Conservation (phyloP, 352 stramenopile species). For the Saprolegnia diclina region DNA sequence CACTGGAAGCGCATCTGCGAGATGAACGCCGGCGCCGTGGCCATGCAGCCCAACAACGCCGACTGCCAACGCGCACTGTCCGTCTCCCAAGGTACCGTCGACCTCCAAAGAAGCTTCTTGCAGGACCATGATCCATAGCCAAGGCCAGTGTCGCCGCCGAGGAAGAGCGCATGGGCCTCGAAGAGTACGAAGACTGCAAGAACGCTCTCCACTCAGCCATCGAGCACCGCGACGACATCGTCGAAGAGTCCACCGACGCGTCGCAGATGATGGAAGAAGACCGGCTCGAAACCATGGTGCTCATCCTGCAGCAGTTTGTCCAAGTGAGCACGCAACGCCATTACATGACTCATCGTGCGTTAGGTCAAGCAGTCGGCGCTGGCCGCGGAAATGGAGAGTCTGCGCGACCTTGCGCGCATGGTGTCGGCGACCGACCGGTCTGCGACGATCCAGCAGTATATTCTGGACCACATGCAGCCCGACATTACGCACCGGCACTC, state of each 20-base stretch:
- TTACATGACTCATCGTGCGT: neutral
- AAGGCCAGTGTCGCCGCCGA: constrained; percentile 56
- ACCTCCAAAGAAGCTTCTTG: too few species aligned
- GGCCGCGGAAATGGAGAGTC: constrained; percentile 71
- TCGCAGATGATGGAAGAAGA: constrained; percentile 81
- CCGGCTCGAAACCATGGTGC: constrained; percentile 73
- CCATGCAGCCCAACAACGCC: constrained; percentile 71
- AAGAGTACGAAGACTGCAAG: constrained; percentile 58
- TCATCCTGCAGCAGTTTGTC: constrained; percentile 82
- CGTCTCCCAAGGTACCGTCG: constrained; percentile 20
- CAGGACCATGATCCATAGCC: too few species aligned
- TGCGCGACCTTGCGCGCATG: constrained; percentile 56
- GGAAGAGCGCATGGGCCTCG: constrained; percentile 51
- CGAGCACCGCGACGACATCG: constrained; percentile 67
- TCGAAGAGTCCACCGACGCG: constrained; percentile 68
- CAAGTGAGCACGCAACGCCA: constrained; percentile 30
- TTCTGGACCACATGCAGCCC: constrained; percentile 74
- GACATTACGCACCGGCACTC: constrained; percentile 73
- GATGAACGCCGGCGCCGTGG: constrained; percentile 73
- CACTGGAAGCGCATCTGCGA: constrained; percentile 71
- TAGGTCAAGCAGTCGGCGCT: constrained; percentile 72
- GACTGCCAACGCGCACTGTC: constrained; percentile 31
- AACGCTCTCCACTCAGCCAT: constrained; percentile 53
- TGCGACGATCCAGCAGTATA: constrained; percentile 83
- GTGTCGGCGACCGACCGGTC: constrained; percentile 71